These are phyloP conservation scores for Skeletonema potamos DNA, from an alignment of 108 stramenopile genomes.

Conservation along the genomic window DNA sequence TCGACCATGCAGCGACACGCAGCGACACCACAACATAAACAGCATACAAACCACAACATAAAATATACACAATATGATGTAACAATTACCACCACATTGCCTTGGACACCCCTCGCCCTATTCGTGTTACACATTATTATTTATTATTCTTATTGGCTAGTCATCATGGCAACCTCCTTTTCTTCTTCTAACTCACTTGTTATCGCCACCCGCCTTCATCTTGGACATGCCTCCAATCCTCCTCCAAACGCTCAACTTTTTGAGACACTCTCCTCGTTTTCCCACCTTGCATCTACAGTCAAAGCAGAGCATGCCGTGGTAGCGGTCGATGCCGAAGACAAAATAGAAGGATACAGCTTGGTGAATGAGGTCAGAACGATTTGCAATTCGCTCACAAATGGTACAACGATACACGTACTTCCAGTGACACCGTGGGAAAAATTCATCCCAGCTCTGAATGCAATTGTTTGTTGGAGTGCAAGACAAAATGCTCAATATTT, in stretches of 20 bases:
- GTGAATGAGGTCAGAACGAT: conserved; percentile 42
- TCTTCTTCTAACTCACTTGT: neutral
- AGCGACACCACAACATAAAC: too few species aligned
- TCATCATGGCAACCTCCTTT: neutral
- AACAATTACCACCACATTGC: too few species aligned
- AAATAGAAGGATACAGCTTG: conserved; percentile 60
- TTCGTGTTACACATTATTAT: too few species aligned
- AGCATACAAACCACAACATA: too few species aligned
- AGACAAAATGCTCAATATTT: conserved; percentile 36
- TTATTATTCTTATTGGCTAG: neutral
- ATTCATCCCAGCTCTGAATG: conserved; percentile 90
- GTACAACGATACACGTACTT: conserved; percentile 47
- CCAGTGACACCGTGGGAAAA: conserved; percentile 93
- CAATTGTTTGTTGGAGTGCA: conserved; percentile 52
- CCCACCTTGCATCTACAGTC: conserved; percentile 12
- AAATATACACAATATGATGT: too few species aligned
- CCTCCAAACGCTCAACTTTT: conserved; percentile 20
- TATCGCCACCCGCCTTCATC: conserved; percentile 74
- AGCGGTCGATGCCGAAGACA: conserved; percentile 71
- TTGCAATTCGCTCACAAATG: neutral
- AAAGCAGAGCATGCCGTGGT: conserved; percentile 44
- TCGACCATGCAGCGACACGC: too few species aligned
- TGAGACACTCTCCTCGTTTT: conserved; percentile 35
- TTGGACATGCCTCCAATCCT: conserved; percentile 62
- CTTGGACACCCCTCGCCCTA: too few species aligned